Conservation (phyloP, 345 rosid species). For the Physaria fendleri region DNA sequence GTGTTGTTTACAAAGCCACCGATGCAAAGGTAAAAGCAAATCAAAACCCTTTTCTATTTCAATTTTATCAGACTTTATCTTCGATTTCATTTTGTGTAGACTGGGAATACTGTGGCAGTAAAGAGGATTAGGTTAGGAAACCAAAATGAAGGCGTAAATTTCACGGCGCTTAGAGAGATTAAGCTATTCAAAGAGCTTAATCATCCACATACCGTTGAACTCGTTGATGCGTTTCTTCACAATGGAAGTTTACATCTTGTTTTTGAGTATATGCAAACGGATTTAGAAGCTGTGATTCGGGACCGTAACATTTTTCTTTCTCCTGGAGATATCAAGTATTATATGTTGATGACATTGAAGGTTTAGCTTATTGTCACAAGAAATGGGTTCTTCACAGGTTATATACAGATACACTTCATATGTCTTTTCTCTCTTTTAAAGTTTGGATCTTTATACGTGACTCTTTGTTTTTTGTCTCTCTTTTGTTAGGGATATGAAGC, state of each 20-base stretch:
- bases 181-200: slow-evolving; percentile 52
- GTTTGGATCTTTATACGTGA: background rate
- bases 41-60: background rate
- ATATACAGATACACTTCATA: background rate
- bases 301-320: slow-evolving; percentile 51
- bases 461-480: background rate
- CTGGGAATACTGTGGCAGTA: slow-evolving; percentile 52
- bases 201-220: slow-evolving; percentile 46
- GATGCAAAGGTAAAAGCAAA: too few relatives aligned
- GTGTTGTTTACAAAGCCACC: too few relatives aligned
- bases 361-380: slow-evolving; percentile 49
- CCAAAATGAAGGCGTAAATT: slow-evolving; percentile 59
- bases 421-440: background rate
- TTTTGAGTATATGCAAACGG: slow-evolving; percentile 64
- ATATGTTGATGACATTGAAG: slow-evolving; percentile 50
- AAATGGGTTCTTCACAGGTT: slow-evolving; percentile 68
- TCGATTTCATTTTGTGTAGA: slow-evolving; percentile 14
- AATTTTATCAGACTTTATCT: background rate
- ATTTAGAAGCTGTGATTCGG: slow-evolving; percentile 60
- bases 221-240: slow-evolving; percentile 57
- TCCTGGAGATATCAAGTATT: slow-evolving; percentile 53
- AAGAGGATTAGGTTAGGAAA: slow-evolving; percentile 57
- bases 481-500: slow-evolving; percentile 52
- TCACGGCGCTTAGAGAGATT: slow-evolving; percentile 58
- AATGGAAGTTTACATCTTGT: slow-evolving; percentile 54